Evolutionary conservation across 306 rosid species (phyloP).

Genomic region (Ammopiptanthus mongolicus): DNA sequence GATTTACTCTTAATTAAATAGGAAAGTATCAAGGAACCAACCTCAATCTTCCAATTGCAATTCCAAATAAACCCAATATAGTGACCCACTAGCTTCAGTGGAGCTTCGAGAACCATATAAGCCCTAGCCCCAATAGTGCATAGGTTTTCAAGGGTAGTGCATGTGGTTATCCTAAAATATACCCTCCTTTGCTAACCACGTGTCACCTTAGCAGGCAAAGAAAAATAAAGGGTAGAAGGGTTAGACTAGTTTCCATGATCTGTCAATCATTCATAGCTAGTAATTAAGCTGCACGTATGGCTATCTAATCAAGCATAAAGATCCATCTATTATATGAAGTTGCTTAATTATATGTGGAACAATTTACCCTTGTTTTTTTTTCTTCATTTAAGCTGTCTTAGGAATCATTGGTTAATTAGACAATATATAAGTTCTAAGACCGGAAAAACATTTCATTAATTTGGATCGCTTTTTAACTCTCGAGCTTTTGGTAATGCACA

Average conservation of each 20-base stretch:
- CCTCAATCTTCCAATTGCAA: constrained; percentile 10
- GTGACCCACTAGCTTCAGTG: constrained; percentile 29
- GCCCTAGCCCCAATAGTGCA: constrained; percentile 13
- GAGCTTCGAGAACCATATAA: constrained; percentile 35
- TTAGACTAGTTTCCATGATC: neutral
- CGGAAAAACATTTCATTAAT: neutral
- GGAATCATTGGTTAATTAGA: constrained; percentile 16
- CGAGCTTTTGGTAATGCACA: neutral
- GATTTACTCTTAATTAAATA: too few relatives aligned
- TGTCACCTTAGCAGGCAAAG: neutral
- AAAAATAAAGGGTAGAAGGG: neutral
- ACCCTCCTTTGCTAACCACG: neutral
- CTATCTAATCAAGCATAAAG: neutral
- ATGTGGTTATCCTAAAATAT: constrained; percentile 22
- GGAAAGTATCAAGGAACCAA: constrained; percentile 9
- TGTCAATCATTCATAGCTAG: neutral
- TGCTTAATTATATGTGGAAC: neutral
- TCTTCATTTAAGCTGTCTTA: neutral
- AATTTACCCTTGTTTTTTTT: neutral
- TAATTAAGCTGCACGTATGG: neutral
- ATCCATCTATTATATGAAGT: neutral
- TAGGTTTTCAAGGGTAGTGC: constrained; percentile 28
- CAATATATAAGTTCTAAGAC: neutral
- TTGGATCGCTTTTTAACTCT: neutral
- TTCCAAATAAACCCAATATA: constrained; percentile 20